Evolutionary conservation across 495 filamentous ascomycete species (phyloP).

Genomic region (Aspergillus haitiensis): DNA sequence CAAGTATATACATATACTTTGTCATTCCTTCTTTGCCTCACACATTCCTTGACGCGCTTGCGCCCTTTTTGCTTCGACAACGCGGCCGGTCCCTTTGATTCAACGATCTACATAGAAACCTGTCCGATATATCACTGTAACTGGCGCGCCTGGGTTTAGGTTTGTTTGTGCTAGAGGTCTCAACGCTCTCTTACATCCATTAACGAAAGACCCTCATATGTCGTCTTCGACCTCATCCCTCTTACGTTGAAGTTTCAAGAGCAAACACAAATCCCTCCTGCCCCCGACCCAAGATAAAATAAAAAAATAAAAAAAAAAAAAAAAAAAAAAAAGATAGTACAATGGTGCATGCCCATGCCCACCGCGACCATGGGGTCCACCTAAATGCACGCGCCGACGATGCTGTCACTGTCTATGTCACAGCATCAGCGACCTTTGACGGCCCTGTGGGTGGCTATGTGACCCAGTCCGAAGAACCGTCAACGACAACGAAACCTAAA

Average conservation of each 20-base stretch:
- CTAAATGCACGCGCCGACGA: conserved; percentile 27
- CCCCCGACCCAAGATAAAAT: too few species aligned
- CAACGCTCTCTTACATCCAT: not conserved
- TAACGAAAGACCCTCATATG: not conserved
- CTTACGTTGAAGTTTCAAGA: not conserved
- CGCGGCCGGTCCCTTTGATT: conserved; percentile 10
- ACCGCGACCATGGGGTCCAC: conserved; percentile 28
- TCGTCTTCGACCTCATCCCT: not conserved
- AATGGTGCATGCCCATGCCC: conserved; percentile 32
- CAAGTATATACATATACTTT: conserved; percentile 17
- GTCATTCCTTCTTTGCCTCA: conserved; percentile 20
- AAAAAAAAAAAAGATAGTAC: not conserved
- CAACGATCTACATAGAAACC: not conserved
- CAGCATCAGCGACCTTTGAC: conserved; percentile 54
- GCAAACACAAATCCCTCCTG: not conserved
- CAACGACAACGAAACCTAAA: conserved; percentile 19
- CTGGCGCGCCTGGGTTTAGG: not conserved
- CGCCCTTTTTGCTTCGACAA: conserved; percentile 13
- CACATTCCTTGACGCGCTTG: conserved; percentile 30
- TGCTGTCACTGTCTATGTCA: conserved; percentile 53
- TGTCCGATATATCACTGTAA: not conserved
- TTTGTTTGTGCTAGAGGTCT: not conserved
- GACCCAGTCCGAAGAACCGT: conserved; percentile 36
- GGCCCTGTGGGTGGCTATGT: conserved; percentile 57
- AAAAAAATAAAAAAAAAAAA: too few species aligned